These are phyloP conservation scores for Wickerhamomyces sp. DNA, from an alignment of 1,139 yeast genomes.

Conservation along the genomic window DNA sequence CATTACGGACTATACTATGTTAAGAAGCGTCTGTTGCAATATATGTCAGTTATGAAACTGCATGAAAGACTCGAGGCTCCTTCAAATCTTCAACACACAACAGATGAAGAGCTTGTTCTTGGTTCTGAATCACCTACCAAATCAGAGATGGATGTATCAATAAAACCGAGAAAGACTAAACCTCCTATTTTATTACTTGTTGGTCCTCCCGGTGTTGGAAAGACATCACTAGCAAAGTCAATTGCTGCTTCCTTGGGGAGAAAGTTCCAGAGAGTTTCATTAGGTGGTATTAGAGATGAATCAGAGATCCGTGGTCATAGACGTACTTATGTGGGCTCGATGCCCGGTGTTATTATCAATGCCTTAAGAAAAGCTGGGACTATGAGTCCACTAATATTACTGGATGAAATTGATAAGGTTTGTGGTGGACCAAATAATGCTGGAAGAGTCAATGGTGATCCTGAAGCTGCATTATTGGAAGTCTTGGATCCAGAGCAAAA, in stretches of 20 bases:
- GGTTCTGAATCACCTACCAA: slow-evolving; percentile 5
- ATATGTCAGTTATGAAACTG: slow-evolving; percentile 70
- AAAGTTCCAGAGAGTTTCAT: slow-evolving; percentile 75
- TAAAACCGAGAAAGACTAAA: slow-evolving; percentile 6
- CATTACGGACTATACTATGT: slow-evolving; percentile 84
- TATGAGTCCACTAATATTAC: slow-evolving; percentile 82
- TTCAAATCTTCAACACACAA: slow-evolving; percentile 25
- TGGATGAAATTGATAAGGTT: slow-evolving; percentile 88
- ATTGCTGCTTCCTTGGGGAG: slow-evolving; percentile 79
- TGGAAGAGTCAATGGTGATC: slow-evolving; percentile 70
- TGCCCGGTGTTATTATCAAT: slow-evolving; percentile 84
- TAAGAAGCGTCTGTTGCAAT: slow-evolving; percentile 76
- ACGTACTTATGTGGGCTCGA: slow-evolving; percentile 89
- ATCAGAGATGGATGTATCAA: slow-evolving; percentile 7
- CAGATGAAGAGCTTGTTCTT: slow-evolving; percentile 10
- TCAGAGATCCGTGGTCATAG: slow-evolving; percentile 91
- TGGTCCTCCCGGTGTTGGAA: slow-evolving; percentile 97
- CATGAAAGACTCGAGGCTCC: slow-evolving; percentile 33
- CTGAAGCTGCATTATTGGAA: slow-evolving; percentile 85
- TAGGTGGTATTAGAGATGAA: slow-evolving; percentile 88
- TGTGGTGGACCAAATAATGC: slow-evolving; percentile 47
- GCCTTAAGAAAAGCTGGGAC: slow-evolving; percentile 73
- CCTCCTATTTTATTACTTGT: slow-evolving; percentile 77
- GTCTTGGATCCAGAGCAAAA: slow-evolving; percentile 93
- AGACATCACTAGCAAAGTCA: slow-evolving; percentile 84